Evolutionary conservation across 495 filamentous ascomycete species (phyloP).

Genomic region (Trichoderma virens): DNA sequence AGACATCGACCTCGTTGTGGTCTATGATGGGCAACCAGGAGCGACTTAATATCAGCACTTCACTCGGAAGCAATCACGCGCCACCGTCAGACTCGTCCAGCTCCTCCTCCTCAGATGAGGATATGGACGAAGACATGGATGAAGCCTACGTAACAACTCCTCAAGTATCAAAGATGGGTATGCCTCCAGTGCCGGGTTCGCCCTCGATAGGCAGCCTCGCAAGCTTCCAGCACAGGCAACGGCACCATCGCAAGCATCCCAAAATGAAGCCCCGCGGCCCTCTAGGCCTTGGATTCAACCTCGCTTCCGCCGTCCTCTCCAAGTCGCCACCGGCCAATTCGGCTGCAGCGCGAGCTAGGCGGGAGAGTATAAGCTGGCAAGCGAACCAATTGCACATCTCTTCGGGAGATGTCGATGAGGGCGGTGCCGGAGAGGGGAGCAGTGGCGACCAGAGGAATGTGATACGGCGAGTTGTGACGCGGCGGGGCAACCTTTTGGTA

Average conservation of each 20-base stretch:
- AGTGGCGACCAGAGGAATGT: constrained; percentile 44
- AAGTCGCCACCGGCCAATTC: constrained; percentile 39
- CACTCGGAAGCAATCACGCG: constrained; percentile 75
- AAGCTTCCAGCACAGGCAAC: constrained; percentile 71
- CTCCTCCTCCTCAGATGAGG: constrained; percentile 63
- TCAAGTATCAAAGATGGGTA: constrained; percentile 46
- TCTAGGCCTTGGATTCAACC: constrained; percentile 31
- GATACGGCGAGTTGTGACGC: constrained; percentile 64
- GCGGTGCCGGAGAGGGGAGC: constrained; percentile 34
- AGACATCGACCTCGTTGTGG: constrained; percentile 35
- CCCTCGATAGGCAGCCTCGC: constrained; percentile 62
- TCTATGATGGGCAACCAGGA: constrained; percentile 51
- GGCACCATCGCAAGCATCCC: constrained; percentile 53
- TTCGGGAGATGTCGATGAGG: constrained; percentile 37
- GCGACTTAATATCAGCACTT: constrained; percentile 69
- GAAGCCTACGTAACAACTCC: constrained; percentile 67
- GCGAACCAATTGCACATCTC: constrained; percentile 82
- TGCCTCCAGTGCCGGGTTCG: constrained; percentile 51
- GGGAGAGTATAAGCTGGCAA: constrained; percentile 80
- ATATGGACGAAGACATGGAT: constrained; percentile 75
- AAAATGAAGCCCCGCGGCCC: constrained; percentile 32
- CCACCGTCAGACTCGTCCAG: constrained; percentile 72
- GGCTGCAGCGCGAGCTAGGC: constrained; percentile 39
- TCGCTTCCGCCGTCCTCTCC: constrained; percentile 24
- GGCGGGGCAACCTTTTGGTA: constrained; percentile 83